Evolutionary conservation across 805 yeast genomes (phyloP), one percentile per base, ranked within the genome.

Genomic region (Lipomyces mesembrius): DNA sequence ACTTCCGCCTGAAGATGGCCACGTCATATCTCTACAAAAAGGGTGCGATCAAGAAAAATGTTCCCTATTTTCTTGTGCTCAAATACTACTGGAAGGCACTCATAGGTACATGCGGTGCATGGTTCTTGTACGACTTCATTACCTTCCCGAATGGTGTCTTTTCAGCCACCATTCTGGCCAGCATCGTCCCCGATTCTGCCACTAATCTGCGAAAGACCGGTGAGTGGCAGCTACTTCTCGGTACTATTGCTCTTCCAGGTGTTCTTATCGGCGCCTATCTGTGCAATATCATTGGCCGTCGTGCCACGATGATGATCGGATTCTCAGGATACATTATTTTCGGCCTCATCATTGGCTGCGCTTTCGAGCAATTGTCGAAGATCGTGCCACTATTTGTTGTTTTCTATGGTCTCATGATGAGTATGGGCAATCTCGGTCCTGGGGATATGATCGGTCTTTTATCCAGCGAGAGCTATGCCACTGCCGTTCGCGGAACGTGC

Each of bases 91-190:
- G 94, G 93, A 79, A 74, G 55, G 80, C 90, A 64, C 74, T 90
- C 27, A 71, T 89, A 37, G 95, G 94, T 46, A 87, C 91, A 20
- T 86, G 90, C 75, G 87, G 85, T 4, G 84, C 89, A 65, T 90
- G 95, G 95, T 89, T 89, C 79, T 80, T 89, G 72, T 90, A 88
- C 75, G 96, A 90, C 79, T 90, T 89, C 73, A 90, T 90, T 73
- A 87, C 90, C 6, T 90, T 89, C 81, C 93, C 94, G 12, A 89
- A 89, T 75, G 92, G 91, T 75, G 82, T 88, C 61, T 88, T 88
- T 75, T 83, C 89, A 4, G 83, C 84, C 12, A 81, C 87, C 37
- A 88, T 89, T 71, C 86, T 88, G 64, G 73, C 86, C 14, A 78
- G 82, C n/a, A 84, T 88, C 6, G 79, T 87, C 61, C 75, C 78